These are phyloP conservation scores for Talaromyces pinophilus DNA, from an alignment of 2,329 filamentous ascomycete species.

Conservation along the genomic window DNA sequence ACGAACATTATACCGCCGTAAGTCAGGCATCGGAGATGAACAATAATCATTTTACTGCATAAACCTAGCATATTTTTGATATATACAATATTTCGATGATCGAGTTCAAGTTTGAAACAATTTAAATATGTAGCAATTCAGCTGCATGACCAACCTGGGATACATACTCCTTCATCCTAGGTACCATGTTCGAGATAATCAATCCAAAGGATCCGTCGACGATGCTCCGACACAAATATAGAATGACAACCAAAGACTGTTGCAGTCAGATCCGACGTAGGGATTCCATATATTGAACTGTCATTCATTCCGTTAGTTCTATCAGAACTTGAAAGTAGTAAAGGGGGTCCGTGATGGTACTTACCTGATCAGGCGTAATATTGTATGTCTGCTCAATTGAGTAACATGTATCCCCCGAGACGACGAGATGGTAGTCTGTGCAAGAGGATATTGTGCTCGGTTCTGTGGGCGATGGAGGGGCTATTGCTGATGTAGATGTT, in stretches of 20 bases:
- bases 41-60: not conserved
- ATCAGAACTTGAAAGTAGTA: no score
- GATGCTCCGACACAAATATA: conserved; percentile 21
- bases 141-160: not conserved
- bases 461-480: not conserved
- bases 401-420: conserved; percentile 16
- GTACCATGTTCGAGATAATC: not conserved
- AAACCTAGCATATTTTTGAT: not conserved
- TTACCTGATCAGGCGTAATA: conserved; percentile 18
- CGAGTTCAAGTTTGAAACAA: not conserved
- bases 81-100: not conserved
- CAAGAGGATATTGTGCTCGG: conserved; percentile 2
- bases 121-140: not conserved
- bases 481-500: not conserved
- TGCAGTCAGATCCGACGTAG: not conserved
- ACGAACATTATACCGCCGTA: not conserved
- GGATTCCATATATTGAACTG: conserved; percentile 15
- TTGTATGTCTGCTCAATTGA: conserved; percentile 16
- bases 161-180: not conserved
- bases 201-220: not conserved
- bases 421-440: conserved; percentile 19
- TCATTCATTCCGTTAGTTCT: not conserved
- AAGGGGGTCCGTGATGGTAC: no score
- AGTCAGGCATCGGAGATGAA: not conserved
- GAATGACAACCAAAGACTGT: conserved; percentile 21